phyloP scores from a whole-genome alignment of 495 filamentous ascomycete species.

The Aspergillus kassunensis region DNA sequence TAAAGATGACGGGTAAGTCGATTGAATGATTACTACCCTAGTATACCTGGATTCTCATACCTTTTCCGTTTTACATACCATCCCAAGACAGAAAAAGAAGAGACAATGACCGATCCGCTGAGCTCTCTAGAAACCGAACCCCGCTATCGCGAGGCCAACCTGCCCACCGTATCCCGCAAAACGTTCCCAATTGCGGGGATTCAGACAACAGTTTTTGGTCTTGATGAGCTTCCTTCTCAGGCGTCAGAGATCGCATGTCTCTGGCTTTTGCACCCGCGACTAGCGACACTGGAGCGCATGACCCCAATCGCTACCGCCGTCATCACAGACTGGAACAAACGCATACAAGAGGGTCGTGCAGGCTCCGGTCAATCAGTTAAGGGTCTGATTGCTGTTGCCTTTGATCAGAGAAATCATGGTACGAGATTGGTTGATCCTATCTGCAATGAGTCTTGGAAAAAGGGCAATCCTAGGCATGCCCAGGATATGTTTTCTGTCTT shows the following conservation, averaged over 20 bases:
- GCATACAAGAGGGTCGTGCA: slow-evolving; percentile 23
- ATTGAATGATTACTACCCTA: background rate
- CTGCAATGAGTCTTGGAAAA: slow-evolving; percentile 70
- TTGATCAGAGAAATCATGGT: slow-evolving; percentile 91
- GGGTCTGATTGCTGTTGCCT: slow-evolving; percentile 72
- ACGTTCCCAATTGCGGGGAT: slow-evolving; percentile 72
- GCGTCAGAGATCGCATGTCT: slow-evolving; percentile 60
- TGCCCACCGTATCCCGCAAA: slow-evolving; percentile 52
- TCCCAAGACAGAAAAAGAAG: background rate
- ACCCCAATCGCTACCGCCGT: slow-evolving; percentile 47
- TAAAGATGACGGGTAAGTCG: background rate
- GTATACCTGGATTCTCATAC: background rate
- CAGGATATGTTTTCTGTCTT: slow-evolving; percentile 78
- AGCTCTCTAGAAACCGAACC: slow-evolving; percentile 26
- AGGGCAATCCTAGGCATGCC: slow-evolving; percentile 79
- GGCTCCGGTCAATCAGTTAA: slow-evolving; percentile 21
- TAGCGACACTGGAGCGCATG: slow-evolving; percentile 69
- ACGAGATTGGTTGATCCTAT: slow-evolving; percentile 54
- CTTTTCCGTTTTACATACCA: background rate
- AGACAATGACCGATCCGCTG: slow-evolving; percentile 37
- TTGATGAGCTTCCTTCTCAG: slow-evolving; percentile 60
- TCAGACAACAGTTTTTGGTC: slow-evolving; percentile 70
- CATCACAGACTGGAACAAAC: slow-evolving; percentile 58
- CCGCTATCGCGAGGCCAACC: slow-evolving; percentile 12
- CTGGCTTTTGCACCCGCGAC: slow-evolving; percentile 83